Conservation (phyloP, 2,329 filamentous ascomycete genomes). For the Cladobotryum mycophilum region DNA sequence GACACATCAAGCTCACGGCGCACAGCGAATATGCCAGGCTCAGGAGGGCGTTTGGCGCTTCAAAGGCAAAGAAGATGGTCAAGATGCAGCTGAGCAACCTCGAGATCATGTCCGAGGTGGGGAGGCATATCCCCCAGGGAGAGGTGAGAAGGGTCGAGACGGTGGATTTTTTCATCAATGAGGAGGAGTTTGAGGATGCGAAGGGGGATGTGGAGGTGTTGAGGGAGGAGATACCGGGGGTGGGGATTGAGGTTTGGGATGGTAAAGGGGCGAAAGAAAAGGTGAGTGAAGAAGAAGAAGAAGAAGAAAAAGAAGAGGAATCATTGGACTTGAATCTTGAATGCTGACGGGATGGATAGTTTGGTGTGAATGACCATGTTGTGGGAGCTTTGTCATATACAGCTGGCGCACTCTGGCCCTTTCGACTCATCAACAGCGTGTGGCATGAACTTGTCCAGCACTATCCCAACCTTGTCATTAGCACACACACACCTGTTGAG, state of each 20-base stretch:
- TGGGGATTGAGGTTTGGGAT: conserved; percentile 29
- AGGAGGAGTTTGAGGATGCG: conserved; percentile 27
- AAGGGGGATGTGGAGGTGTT: conserved; percentile 28
- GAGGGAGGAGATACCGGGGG: conserved; percentile 34
- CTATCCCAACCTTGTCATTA: conserved; percentile 31
- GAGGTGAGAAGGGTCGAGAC: conserved; percentile 41
- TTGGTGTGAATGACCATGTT: conserved; percentile 29
- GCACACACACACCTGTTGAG: conserved; percentile 32
- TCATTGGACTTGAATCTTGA: neutral
- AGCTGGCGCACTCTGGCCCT: conserved; percentile 47
- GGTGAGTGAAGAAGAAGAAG: conserved; percentile 15
- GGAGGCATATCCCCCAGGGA: conserved; percentile 27
- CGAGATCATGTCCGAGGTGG: conserved; percentile 32
- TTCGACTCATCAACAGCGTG: conserved; percentile 40
- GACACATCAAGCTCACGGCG: conserved; percentile 42
- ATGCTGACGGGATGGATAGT: conserved; percentile 16
- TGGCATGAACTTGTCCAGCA: conserved; percentile 36
- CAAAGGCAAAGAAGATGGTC: conserved; percentile 34
- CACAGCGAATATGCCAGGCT: conserved; percentile 35
- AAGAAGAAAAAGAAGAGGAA: too few species aligned
- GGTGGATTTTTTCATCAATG: conserved; percentile 39
- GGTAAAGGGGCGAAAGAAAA: conserved; percentile 26
- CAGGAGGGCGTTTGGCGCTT: conserved; percentile 23
- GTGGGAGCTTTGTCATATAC: conserved; percentile 38
- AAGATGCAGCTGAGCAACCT: conserved; percentile 41